Base-by-base conservation (phyloP, 306 rosid genomes). In the Boehmeria nivea region DNA sequence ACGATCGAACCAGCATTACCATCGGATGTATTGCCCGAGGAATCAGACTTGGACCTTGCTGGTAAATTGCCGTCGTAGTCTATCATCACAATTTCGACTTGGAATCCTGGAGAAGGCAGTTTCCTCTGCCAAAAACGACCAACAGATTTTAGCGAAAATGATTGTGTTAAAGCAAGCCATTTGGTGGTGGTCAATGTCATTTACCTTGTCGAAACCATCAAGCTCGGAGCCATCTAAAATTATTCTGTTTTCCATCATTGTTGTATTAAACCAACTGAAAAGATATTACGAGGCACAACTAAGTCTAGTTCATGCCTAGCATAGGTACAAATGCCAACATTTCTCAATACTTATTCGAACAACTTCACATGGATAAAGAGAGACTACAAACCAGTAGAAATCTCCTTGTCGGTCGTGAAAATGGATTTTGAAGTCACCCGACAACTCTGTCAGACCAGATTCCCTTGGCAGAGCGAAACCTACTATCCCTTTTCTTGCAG, bases 361-460 rank as follows among this genome's bases (percentile, higher is more conserved):
- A 40, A 40, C 36, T 31, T 31, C 36, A 31, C 5, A 40, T n/a
- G n/a, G n/a, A 14, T 11, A 40, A 5, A 40, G 56, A 20, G 52
- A 13, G 31, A 23, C 27, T 54, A 39, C 28, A 70, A 53, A 91
- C 99, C 94, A 87, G 72, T 87, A 87, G 74, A 84, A 91, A 73
- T 87, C 96, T 79, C 99, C 96, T 38, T 91, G 95, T 42, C 87
- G 87, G 39, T 91, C 96, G 28, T 83, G 96, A 63, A 91, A 91
- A 65, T 82, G 86, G 65, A 91, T 74, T 76, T 87, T 91, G 70
- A 91, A 82, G 80, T 87, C 99, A 59, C 99, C 96, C 20, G 53
- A 51, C 61, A 91, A 58, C 61, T 87, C 96, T 34, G 99, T 78
- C 43, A 91, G 81, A 81, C 99, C 96, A 25, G 93, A 95, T 64